Evolutionary conservation across 2,329 filamentous ascomycete genomes (phyloP).

Genomic region (Alternaria consortialis): DNA sequence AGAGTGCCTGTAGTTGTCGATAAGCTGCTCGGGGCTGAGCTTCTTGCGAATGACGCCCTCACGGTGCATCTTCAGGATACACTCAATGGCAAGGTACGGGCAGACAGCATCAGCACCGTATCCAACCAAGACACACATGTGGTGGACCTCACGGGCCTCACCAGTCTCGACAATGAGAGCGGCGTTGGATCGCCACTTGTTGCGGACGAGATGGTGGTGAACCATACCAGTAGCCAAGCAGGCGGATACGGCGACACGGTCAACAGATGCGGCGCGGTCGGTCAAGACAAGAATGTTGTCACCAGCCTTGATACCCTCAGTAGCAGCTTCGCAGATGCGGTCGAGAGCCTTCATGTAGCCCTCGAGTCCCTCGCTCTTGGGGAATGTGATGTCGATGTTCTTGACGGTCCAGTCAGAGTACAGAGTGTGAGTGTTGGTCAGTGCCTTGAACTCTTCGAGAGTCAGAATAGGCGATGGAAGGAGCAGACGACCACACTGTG

Average conservation of each 20-base stretch:
- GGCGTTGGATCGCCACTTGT: slow-evolving; percentile 91
- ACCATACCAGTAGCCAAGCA: slow-evolving; percentile 91
- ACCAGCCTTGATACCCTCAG: slow-evolving; percentile 80
- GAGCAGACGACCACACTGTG: slow-evolving; percentile 85
- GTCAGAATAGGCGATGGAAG: slow-evolving; percentile 89
- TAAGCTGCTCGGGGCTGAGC: slow-evolving; percentile 79
- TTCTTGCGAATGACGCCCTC: slow-evolving; percentile 94
- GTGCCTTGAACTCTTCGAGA: slow-evolving; percentile 87
- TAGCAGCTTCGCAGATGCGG: slow-evolving; percentile 84
- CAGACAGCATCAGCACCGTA: slow-evolving; percentile 95
- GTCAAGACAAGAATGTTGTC: slow-evolving; percentile 90
- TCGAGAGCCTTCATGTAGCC: slow-evolving; percentile 91
- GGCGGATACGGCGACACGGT: slow-evolving; percentile 85
- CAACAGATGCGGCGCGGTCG: slow-evolving; percentile 82
- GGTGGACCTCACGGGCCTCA: slow-evolving; percentile 95
- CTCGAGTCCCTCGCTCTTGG: slow-evolving; percentile 80
- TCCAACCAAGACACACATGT: slow-evolving; percentile 97
- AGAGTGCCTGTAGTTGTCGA: slow-evolving; percentile 96
- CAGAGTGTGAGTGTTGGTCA: slow-evolving; percentile 77
- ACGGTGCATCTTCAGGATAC: slow-evolving; percentile 94
- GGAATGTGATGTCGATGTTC: slow-evolving; percentile 91
- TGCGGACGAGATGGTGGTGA: slow-evolving; percentile 92
- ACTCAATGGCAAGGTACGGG: slow-evolving; percentile 95
- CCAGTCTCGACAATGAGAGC: slow-evolving; percentile 91
- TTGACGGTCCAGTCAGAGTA: slow-evolving; percentile 86